A percentile compares a stretch with the other conserved stretches of the same genome.
Evolutionary conservation across 352 stramenopile genomes (phyloP).

Genomic region (Phytophthora chlamydospora): DNA sequence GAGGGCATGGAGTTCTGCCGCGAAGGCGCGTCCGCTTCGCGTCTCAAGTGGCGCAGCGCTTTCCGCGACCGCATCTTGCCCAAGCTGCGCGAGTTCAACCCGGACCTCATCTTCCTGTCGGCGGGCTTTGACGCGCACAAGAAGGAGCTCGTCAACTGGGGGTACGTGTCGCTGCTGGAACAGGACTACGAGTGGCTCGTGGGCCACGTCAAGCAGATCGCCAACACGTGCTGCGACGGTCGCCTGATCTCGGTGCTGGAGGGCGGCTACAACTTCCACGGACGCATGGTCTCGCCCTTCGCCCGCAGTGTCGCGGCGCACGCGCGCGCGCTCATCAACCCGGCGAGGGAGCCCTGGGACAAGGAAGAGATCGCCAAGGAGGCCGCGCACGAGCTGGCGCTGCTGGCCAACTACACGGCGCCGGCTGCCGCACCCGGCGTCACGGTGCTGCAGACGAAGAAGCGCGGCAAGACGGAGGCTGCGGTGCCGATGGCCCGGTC

Average conservation of each 20-base stretch:
- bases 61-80: slow-evolving; percentile 74
- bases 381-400: slow-evolving; percentile 47
- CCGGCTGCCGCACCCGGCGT: slow-evolving; percentile 21
- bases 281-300: slow-evolving; percentile 81
- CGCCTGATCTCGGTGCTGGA: slow-evolving; percentile 86
- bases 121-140: slow-evolving; percentile 84
- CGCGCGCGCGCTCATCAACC: slow-evolving; percentile 60
- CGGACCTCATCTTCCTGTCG: slow-evolving; percentile 85
- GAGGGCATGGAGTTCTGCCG: slow-evolving; percentile 62
- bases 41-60: slow-evolving; percentile 76
- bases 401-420: slow-evolving; percentile 59
- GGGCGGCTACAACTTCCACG: slow-evolving; percentile 89
- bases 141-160: slow-evolving; percentile 83
- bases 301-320: slow-evolving; percentile 79
- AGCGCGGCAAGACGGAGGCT: slow-evolving; percentile 26
- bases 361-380: slow-evolving; percentile 56
- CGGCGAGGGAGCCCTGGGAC: slow-evolving; percentile 54
- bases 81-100: slow-evolving; percentile 61
- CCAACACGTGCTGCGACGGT: slow-evolving; percentile 72
- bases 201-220: slow-evolving; percentile 73
- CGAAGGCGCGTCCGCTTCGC: slow-evolving; percentile 61
- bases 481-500: slow-evolving; percentile 20
- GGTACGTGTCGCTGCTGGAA: slow-evolving; percentile 75
- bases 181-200: slow-evolving; percentile 90
- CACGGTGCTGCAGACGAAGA: slow-evolving; percentile 41